phyloP scores from a whole-genome alignment of 2,329 filamentous ascomycete species.

The Hortaea sp. region DNA sequence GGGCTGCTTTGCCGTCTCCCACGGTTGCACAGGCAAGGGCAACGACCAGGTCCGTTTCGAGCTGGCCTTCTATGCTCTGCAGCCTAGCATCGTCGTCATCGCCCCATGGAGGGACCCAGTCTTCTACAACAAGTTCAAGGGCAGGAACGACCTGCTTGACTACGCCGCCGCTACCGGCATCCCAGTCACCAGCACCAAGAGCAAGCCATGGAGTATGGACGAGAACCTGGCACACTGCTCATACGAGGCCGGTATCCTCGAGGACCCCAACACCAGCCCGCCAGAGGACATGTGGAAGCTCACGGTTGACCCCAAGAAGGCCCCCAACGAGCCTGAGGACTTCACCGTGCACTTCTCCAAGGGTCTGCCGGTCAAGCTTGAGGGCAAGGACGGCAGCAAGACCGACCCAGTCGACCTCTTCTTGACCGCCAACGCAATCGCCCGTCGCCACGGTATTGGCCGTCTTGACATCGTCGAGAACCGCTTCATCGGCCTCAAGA shows the following conservation, averaged over 20 bases:
- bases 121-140: conserved; percentile 62
- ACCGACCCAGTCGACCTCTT: conserved; percentile 62
- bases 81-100: conserved; percentile 60
- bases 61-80: conserved; percentile 49
- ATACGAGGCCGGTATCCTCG: conserved; percentile 71
- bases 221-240: conserved; percentile 66
- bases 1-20: conserved; percentile 38
- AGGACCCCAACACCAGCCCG: conserved; percentile 54
- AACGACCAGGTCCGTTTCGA: conserved; percentile 60
- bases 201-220: conserved; percentile 59
- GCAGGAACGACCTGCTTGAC: conserved; percentile 62
- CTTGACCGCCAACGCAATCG: conserved; percentile 60
- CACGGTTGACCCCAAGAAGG: conserved; percentile 54
- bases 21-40: conserved; percentile 55
- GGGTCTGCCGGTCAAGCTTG: conserved; percentile 62
- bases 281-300: conserved; percentile 75
- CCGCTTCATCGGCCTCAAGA: conserved; percentile 71
- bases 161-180: conserved; percentile 59
- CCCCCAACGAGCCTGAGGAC: conserved; percentile 60
- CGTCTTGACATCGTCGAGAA: conserved; percentile 78
- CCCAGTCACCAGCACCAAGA: conserved; percentile 63
- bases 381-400: conserved; percentile 46
- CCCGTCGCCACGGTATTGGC: conserved; percentile 62
- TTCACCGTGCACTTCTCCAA: conserved; percentile 64
- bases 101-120: conserved; percentile 63